Evolutionary conservation across 768 basidiomycete species (phyloP), one percentile per base, ranked within the genome.

Genomic region (Hemileccinum impolitum): DNA sequence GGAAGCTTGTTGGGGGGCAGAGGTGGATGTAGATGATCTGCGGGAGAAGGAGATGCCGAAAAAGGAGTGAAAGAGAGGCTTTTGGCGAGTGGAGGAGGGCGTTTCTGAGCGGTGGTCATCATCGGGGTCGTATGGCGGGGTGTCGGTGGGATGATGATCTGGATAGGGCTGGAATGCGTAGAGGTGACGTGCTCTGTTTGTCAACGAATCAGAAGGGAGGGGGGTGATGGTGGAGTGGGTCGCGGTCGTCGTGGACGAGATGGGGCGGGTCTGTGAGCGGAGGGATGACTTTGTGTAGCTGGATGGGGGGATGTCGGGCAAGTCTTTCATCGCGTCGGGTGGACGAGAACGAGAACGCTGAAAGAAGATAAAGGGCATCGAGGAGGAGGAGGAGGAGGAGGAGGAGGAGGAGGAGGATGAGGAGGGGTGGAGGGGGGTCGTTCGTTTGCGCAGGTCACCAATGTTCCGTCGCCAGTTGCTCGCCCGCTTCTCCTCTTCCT

Each of bases 201-300:
- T 51, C 26, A 55, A n/a, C 18, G 47, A 38, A 68, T 80, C 66
- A 21, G 78, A 78, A 0, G 80, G 79, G 14, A 70, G 68, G n/a
- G 82, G 81, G 6, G 77, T 80, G 47, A 81, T 71, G 5, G 84
- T 85, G 17, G 77, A 73, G 57, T 79, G 78, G 2, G 84, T 84
- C 1, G 79, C 76, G 15, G 79, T 79, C 0, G 84, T 84, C 0
- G 79, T 81, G 18, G 81, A 77, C 3, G 85, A 86, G 19, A 88
- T 68, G 4, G 86, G 86, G 6, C 85, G 78, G 18, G 79, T 82
- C 51, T 72, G 70, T 48, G 68, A 61, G 18, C 82, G 76, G 5
- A 76, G 69, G 21, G 70, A 55, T 1, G 81, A 78, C 59, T 79
- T 66, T 18, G 44, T 7, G 15, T 61, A 62, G 45, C 57, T 68